phyloP scores from a whole-genome alignment of 2,329 filamentous ascomycete genomes.

The Neonectria coccinea region DNA sequence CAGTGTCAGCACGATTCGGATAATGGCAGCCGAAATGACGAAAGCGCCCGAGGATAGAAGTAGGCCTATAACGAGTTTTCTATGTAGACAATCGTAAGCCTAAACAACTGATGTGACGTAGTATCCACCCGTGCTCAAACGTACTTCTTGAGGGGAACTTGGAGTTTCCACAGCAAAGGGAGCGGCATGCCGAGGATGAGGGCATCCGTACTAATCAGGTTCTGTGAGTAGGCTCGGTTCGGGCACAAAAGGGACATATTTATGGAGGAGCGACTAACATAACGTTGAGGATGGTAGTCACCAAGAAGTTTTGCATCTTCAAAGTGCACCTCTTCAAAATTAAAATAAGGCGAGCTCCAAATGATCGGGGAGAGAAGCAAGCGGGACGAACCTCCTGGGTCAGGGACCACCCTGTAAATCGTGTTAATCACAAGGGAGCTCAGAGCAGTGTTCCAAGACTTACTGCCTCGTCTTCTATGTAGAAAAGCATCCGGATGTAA shows the following conservation, averaged over 20 bases:
- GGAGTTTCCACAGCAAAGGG: constrained; percentile 39
- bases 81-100: not conserved
- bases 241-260: too few species aligned
- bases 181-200: constrained; percentile 38
- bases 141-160: constrained; percentile 38
- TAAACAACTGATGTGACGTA: too few species aligned
- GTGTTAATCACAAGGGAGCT: constrained; percentile 1
- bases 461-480: constrained; percentile 42
- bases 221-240: not conserved
- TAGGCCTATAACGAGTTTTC: constrained; percentile 43
- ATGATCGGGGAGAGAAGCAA: not conserved
- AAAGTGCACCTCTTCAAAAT: constrained; percentile 29
- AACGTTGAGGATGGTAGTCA: constrained; percentile 39
- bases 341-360: not conserved
- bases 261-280: constrained; percentile 24
- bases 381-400: constrained; percentile 29
- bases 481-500: constrained; percentile 41
- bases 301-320: constrained; percentile 36
- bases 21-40: constrained; percentile 45
- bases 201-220: constrained; percentile 27
- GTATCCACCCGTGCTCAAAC: not conserved
- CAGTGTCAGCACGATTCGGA: constrained; percentile 36
- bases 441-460: not conserved
- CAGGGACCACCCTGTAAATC: constrained; percentile 30
- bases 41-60: constrained; percentile 45